Percentiles rank a stretch among this genome's conserved stretches.
These are phyloP conservation scores for Elsinoe australis DNA, from an alignment of 2,329 filamentous ascomycete genomes.

Conservation along the genomic window DNA sequence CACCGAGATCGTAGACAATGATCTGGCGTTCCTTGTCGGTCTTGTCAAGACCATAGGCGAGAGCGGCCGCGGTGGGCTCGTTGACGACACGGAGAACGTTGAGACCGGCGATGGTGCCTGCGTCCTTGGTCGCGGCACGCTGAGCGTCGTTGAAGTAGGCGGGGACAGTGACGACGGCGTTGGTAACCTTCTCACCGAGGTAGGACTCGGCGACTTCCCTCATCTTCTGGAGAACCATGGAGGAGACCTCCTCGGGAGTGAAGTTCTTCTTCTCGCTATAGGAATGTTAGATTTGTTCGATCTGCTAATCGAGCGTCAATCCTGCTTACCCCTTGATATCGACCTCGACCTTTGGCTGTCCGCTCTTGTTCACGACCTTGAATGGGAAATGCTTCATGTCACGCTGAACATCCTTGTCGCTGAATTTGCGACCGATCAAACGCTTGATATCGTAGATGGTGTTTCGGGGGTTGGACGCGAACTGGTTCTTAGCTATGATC, in stretches of 20 bases:
- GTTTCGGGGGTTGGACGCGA: constrained; percentile 42
- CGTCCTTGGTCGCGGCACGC: constrained; percentile 93
- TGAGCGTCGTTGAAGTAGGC: constrained; percentile 99
- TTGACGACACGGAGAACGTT: constrained; percentile 96
- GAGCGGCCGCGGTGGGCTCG: constrained; percentile 90
- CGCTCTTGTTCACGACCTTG: constrained; percentile 82
- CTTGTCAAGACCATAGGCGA: constrained; percentile 91
- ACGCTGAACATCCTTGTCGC: constrained; percentile 70
- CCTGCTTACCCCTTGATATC: constrained; percentile 50
- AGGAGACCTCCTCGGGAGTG: constrained; percentile 72
- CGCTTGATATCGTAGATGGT: constrained; percentile 46
- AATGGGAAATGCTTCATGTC: constrained; percentile 99
- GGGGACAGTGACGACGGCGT: constrained; percentile 87
- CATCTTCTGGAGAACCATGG: constrained; percentile 79
- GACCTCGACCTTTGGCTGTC: constrained; percentile 79
- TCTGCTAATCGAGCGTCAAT: neutral
- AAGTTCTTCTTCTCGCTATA: constrained; percentile 55
- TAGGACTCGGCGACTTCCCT: constrained; percentile 74
- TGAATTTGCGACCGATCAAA: constrained; percentile 46
- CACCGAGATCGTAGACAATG: constrained; percentile 88
- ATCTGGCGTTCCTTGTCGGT: constrained; percentile 75
- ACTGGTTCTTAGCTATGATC: constrained; percentile 77
- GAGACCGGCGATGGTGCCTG: constrained; percentile 81
- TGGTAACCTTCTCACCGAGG: constrained; percentile 73
- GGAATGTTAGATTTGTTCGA: constrained; percentile 17